These are phyloP conservation scores for Pezicula rhizophila DNA, from an alignment of 2,329 filamentous ascomycete genomes.

Conservation along the genomic window DNA sequence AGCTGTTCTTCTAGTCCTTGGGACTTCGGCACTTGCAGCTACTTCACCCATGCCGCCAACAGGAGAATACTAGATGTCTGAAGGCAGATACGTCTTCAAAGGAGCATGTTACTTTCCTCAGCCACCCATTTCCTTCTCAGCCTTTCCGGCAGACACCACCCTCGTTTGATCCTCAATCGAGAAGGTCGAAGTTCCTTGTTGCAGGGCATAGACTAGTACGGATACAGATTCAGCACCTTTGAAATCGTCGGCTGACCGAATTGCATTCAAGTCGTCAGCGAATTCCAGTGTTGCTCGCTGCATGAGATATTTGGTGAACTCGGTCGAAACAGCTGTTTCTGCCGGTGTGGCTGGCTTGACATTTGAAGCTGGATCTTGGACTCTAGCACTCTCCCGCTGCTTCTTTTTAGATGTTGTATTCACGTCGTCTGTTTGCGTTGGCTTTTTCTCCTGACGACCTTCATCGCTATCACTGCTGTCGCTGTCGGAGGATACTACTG, in stretches of 20 bases:
- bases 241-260: conserved; percentile 66
- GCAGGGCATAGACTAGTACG: conserved; percentile 61
- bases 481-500: conserved; percentile 15
- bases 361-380: not conserved
- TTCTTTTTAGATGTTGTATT: not conserved
- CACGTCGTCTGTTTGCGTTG: not conserved
- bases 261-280: conserved; percentile 66
- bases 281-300: conserved; percentile 65
- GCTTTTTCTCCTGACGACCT: not conserved
- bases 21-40: too few species aligned
- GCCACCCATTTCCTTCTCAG: conserved; percentile 1
- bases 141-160: conserved; percentile 13
- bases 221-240: conserved; percentile 52
- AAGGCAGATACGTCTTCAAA: not conserved
- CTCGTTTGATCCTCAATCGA: conserved; percentile 42
- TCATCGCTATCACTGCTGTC: conserved; percentile 7
- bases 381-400: not conserved
- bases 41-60: too few species aligned
- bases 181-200: conserved; percentile 62
- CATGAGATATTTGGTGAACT: conserved; percentile 62
- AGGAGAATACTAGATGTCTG: too few species aligned
- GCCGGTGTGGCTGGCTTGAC: not conserved
- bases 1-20: too few species aligned
- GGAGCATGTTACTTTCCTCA: not conserved
- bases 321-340: conserved; percentile 15